Base-by-base conservation (phyloP, 371 early-diverging fungal species). In the Globomyces sp. region DNA sequence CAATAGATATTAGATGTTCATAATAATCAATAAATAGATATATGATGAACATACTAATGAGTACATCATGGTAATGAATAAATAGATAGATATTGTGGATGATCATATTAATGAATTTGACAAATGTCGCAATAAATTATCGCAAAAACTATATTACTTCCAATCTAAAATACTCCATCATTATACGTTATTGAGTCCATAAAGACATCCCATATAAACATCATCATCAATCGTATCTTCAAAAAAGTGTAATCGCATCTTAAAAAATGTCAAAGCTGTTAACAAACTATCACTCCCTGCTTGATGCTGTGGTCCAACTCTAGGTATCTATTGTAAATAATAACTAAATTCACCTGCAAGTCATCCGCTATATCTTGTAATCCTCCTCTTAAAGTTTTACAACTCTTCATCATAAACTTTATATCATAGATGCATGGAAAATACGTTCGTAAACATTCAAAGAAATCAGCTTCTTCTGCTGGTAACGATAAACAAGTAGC, bases 391-490 rank as follows among this genome's bases (percentile, higher is more conserved):
- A 96, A 77, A 73, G 90, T 93, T 70, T 96, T 93, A 74, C 94
- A 95, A 69, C 93, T 91, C 75, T 90, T 93, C 91, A 99, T 94
- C 72, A 98, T 76, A 77, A 93, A 98, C 80, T 99, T 99, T 75
- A 99, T 95, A 75, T 99, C 99, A 74, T 97, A 99, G 72, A 99
- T 92, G 69, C 92, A 90, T 34, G 99, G 99, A 73, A 99, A 99
- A 73, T 94, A 95, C 50, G 89, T 87, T 63, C 86, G 79, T 63
- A 99, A 81, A n/a, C 92, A 77, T n/a, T 92, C 89, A 76, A 96
- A 99, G 75, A 99, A 99, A 36, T 90, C 92, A 11, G 84, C 74
- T 76, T 99, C 98, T 69, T 94, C 92, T 55, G 92, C 87, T 1
- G 99, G 99, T 71, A 99, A 82, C 13, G 89, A 80, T 34, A 88